These are phyloP conservation scores for Ustilago crameri DNA, from an alignment of 1,284 basidiomycete species.

Conservation along the genomic window DNA sequence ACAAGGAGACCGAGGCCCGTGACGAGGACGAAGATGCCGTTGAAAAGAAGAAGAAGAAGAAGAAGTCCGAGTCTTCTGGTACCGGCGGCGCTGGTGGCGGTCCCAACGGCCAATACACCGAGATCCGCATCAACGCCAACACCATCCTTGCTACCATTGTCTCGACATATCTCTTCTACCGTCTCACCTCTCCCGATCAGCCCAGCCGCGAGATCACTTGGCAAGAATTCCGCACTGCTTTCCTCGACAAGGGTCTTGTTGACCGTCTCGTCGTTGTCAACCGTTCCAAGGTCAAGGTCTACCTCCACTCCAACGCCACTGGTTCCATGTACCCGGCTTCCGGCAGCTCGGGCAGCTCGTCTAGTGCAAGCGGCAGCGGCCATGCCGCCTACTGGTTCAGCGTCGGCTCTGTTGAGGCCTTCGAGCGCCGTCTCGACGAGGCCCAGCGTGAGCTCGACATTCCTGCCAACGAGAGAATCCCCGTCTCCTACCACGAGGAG, in stretches of 20 bases:
- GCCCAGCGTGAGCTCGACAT: conserved; percentile 93
- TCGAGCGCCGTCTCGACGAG: conserved; percentile 92
- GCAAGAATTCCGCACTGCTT: conserved; percentile 96
- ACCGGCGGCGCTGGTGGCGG: conserved; percentile 39
- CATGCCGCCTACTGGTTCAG: conserved; percentile 82
- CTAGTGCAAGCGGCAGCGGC: conserved; percentile 38
- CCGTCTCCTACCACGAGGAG: conserved; percentile 96
- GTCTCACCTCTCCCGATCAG: conserved; percentile 72
- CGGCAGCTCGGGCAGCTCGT: conserved; percentile 19
- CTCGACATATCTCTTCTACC: conserved; percentile 78
- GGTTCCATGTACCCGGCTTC: conserved; percentile 72
- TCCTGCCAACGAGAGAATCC: conserved; percentile 90
- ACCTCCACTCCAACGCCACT: conserved; percentile 83
- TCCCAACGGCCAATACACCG: conserved; percentile 47
- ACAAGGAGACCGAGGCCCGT: conserved; percentile 32
- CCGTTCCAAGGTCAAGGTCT: conserved; percentile 84
- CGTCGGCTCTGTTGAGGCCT: conserved; percentile 96
- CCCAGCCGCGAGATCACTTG: conserved; percentile 89
- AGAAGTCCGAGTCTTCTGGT: conserved; percentile 11
- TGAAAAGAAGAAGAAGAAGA: conserved; percentile 40
- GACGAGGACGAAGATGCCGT: conserved; percentile 35
- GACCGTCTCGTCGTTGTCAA: conserved; percentile 95
- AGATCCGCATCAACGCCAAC: conserved; percentile 63
- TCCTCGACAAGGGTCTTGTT: conserved; percentile 95
- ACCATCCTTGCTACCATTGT: conserved; percentile 68